Conservation (phyloP, 371 early-diverging fungal genomes). For the Rhizomucor miehei region DNA sequence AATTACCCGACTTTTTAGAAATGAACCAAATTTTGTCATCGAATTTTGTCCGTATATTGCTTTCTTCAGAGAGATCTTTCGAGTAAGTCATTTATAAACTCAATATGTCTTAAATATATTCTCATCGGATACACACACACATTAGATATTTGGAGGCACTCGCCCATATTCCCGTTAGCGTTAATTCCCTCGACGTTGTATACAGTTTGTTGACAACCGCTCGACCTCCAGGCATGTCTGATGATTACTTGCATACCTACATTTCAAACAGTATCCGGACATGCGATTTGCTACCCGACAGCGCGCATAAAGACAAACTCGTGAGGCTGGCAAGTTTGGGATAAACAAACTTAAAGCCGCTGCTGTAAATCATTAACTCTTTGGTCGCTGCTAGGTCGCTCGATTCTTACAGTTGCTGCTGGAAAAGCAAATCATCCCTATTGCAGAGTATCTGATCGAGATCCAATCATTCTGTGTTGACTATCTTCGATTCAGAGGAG, state of each 20-base stretch:
- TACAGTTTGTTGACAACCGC: conserved; percentile 51
- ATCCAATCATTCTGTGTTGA: conserved; percentile 68
- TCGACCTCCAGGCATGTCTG: conserved; percentile 23
- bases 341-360: too few species aligned
- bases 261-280: conserved; percentile 65
- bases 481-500: conserved; percentile 26
- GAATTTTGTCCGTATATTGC: conserved; percentile 23
- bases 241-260: conserved; percentile 61
- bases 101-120: too few species aligned
- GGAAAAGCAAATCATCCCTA: conserved; percentile 49
- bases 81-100: conserved; percentile 11
- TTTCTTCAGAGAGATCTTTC: background rate
- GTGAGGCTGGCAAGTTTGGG: conserved; percentile 58
- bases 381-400: conserved; percentile 50
- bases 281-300: conserved; percentile 57
- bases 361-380: too few species aligned
- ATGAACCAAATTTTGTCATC: conserved; percentile 35
- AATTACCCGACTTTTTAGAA: conserved; percentile 27
- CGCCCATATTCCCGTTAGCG: conserved; percentile 21
- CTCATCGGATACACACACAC: too few species aligned
- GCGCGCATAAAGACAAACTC: conserved; percentile 57
- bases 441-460: conserved; percentile 61
- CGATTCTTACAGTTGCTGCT: conserved; percentile 68
- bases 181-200: conserved; percentile 61
- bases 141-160: conserved; percentile 32